phyloP scores from a whole-genome alignment of 345 rosid species.

The Hibiscus tridactylites region DNA sequence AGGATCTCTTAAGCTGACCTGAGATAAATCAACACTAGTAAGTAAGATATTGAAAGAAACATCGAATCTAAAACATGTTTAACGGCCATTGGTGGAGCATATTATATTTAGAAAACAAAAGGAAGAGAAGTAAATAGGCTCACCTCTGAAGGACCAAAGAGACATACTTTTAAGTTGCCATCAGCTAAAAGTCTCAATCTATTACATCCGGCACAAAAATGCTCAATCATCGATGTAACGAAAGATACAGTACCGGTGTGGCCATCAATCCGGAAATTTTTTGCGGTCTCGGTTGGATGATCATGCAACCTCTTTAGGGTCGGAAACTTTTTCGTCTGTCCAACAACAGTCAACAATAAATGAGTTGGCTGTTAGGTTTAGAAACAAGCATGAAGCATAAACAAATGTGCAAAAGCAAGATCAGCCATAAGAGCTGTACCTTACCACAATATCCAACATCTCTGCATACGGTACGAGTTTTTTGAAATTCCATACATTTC shows the following conservation, averaged over 20 bases:
- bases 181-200: constrained; percentile 91
- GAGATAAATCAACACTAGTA: constrained; percentile 17
- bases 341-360: not conserved
- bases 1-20: constrained; percentile 96
- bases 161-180: constrained; percentile 99
- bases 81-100: too few species aligned
- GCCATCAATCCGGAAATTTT: constrained; percentile 78
- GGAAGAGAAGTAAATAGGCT: not conserved
- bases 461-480: constrained; percentile 76
- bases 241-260: constrained; percentile 83
- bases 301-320: constrained; percentile 56
- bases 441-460: constrained; percentile 91
- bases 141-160: constrained; percentile 96
- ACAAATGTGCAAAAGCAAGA: not conserved
- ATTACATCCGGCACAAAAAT: constrained; percentile 97
- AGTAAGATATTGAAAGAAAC: not conserved
- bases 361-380: constrained; percentile 6
- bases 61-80: not conserved
- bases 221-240: constrained; percentile 95
- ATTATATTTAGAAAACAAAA: too few species aligned
- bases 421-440: constrained; percentile 37
- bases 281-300: constrained; percentile 83
- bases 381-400: constrained; percentile 2
- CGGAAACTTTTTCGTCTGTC: constrained; percentile 36
- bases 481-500: constrained; percentile 92